A percentile compares a stretch with the other conserved stretches of the same genome.
Conservation (phyloP, 805 yeast genomes). For the Lipomyces sp. region DNA sequence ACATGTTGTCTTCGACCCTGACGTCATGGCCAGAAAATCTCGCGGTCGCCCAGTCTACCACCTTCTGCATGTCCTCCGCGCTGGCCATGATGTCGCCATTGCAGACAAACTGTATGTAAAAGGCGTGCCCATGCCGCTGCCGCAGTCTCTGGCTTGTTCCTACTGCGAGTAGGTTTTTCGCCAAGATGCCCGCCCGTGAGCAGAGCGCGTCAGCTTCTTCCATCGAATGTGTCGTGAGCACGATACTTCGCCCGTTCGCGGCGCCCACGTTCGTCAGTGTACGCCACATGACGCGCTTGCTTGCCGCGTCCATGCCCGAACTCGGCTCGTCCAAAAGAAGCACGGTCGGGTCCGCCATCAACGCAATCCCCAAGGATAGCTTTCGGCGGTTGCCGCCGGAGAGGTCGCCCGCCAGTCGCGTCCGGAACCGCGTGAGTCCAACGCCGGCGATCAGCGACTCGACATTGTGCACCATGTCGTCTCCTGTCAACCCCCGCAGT, state of each 20-base stretch:
- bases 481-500: constrained; percentile 34
- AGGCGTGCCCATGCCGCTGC: constrained; percentile 31
- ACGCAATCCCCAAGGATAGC: constrained; percentile 38
- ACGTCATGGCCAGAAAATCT: constrained; percentile 14
- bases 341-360: constrained; percentile 39
- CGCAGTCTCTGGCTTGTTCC: constrained; percentile 35
- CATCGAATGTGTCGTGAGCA: constrained; percentile 41
- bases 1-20: constrained; percentile 29
- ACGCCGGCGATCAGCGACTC: constrained; percentile 36
- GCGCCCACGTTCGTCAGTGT: constrained; percentile 33
- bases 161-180: constrained; percentile 35
- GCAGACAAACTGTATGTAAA: constrained; percentile 35
- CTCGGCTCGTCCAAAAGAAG: constrained; percentile 41
- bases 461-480: constrained; percentile 32
- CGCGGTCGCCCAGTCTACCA: constrained; percentile 29
- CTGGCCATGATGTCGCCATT: constrained; percentile 4
- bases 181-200: constrained; percentile 37
- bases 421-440: constrained; percentile 35
- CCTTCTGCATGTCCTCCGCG: constrained; percentile 6
- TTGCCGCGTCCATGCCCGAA: constrained; percentile 42
- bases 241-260: constrained; percentile 35
- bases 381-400: constrained; percentile 41
- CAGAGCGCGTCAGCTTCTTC: constrained; percentile 42
- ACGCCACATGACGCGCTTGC: constrained; percentile 41
- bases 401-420: constrained; percentile 35